Evolutionary conservation across 331 rosid species (phyloP), one percentile per base, ranked within the genome.

Genomic region (Malus hybrid): DNA sequence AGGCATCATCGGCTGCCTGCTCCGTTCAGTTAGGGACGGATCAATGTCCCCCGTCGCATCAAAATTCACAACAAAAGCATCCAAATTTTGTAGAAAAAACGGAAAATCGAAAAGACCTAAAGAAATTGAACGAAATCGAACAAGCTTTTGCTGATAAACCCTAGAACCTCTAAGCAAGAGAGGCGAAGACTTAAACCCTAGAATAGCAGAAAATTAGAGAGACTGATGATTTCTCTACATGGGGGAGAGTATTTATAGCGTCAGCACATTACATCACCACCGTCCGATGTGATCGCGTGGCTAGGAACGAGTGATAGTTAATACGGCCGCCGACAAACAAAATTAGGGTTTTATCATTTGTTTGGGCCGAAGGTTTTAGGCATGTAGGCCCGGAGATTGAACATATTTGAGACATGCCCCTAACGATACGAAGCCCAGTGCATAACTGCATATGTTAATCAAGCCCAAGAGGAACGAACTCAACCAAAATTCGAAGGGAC

Each of bases 1-100:
- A 85, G 74, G 76, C 85, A 87, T 57, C 60, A 67, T 39, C 9
- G 24, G 24, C 9, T 5, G 78, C 80, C 80, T 79, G 85, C 91
- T 71, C 78, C 79, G 4, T 10, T 71, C 63, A 73, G 82, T 78
- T 50, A 65, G 80, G 85, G 71, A 79, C 66, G n/a, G 48, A 33
- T 39, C 70, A 70, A 50, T 67, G 57, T 73, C 79, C 70, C 70
- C 63, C 80, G 74, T 79, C 86, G 52, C 52, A 10, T 9, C 18
- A 15, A 24, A 32, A 32, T 7, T 2, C 5, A 16, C 12, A 18
- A 28, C 24, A 15, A 7, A 57, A n/a, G 12, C n/a, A 46, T 1
- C 44, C 28, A 3, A 33, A 39, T 39, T 39, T 39, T 39, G 46
- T 8, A 39, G 11, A 39, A 1, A 39, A 10, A 39, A 39, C 0